phyloP scores from a whole-genome alignment of 331 rosid species.

The Ulmus americana region DNA sequence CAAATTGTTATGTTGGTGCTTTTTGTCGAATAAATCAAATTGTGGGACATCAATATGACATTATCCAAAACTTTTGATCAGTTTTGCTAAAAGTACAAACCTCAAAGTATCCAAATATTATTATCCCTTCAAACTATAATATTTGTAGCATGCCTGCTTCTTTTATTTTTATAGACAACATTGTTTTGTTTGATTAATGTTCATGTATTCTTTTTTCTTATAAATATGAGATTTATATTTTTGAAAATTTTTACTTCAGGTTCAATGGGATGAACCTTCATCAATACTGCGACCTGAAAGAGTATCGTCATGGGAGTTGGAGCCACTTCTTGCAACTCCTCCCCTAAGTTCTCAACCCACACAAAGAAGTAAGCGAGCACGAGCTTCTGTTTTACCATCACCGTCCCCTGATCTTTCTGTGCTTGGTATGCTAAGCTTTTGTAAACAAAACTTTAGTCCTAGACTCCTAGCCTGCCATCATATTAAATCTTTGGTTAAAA shows the following conservation, averaged over 20 bases:
- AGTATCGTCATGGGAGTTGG: slow-evolving; percentile 96
- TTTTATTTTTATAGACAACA: no score
- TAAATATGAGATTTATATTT: neutral
- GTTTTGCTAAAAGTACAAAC: no score
- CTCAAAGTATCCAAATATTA: no score
- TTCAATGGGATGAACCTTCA: slow-evolving; percentile 97
- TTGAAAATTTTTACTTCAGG: slow-evolving; percentile 41
- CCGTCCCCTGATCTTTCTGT: slow-evolving; percentile 52
- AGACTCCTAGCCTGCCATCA: slow-evolving; percentile 6
- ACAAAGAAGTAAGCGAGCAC: slow-evolving; percentile 71
- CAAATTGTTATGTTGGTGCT: neutral
- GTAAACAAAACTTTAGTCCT: no score
- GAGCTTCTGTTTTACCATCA: slow-evolving; percentile 67
- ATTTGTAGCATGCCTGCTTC: no score
- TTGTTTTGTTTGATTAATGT: slow-evolving; percentile 5
- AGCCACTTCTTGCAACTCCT: slow-evolving; percentile 69
- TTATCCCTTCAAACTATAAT: no score
- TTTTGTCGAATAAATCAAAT: neutral
- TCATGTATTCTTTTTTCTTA: neutral
- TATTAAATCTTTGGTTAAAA: slow-evolving; percentile 11
- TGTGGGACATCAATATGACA: no score
- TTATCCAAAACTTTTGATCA: no score
- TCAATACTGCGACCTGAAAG: slow-evolving; percentile 83
- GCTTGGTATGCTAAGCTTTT: slow-evolving; percentile 44
- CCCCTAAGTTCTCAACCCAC: slow-evolving; percentile 59